These are phyloP conservation scores for Aspergillus transmontanensis DNA, from an alignment of 2,329 filamentous ascomycete species.

Conservation along the genomic window DNA sequence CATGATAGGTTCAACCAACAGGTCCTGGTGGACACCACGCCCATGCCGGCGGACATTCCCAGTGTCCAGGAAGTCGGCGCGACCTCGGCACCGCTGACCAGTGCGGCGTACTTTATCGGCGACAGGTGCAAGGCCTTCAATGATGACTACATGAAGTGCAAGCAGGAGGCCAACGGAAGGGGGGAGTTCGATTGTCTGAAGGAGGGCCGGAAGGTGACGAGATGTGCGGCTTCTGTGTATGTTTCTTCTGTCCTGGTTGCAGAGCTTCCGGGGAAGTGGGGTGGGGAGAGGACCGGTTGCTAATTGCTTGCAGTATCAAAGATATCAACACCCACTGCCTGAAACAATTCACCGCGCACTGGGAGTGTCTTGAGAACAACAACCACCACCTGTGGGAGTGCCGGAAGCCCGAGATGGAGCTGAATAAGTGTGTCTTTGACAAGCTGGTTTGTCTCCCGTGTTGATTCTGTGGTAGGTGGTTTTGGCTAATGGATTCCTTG, in stretches of 20 bases:
- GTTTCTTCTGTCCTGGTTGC: slow-evolving; percentile 42
- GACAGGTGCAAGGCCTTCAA: slow-evolving; percentile 93
- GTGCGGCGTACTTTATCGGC: slow-evolving; percentile 94
- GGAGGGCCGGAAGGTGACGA: slow-evolving; percentile 93
- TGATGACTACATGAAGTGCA: slow-evolving; percentile 99
- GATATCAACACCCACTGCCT: slow-evolving; percentile 97
- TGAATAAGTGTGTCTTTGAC: slow-evolving; percentile 95
- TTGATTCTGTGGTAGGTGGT: not conserved
- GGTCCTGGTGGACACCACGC: slow-evolving; percentile 91
- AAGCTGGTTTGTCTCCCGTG: slow-evolving; percentile 72
- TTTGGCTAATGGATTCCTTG: slow-evolving; percentile 2
- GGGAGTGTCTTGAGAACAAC: slow-evolving; percentile 93
- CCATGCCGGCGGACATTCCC: slow-evolving; percentile 88
- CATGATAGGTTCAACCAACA: slow-evolving; percentile 85
- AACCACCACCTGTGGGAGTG: slow-evolving; percentile 99
- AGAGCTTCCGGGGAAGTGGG: not conserved
- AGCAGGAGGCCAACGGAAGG: slow-evolving; percentile 85
- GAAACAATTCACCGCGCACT: slow-evolving; percentile 87
- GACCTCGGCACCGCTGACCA: slow-evolving; percentile 88
- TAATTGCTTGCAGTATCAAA: slow-evolving; percentile 65
- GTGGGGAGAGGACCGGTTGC: not conserved
- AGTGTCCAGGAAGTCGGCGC: slow-evolving; percentile 91
- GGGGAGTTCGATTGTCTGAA: slow-evolving; percentile 94
- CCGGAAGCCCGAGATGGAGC: slow-evolving; percentile 78
- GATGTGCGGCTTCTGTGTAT: slow-evolving; percentile 95